Evolutionary conservation across 192 early-diverging fungal species (phyloP).

Genomic region (Rhizoclosmatium globosum): DNA sequence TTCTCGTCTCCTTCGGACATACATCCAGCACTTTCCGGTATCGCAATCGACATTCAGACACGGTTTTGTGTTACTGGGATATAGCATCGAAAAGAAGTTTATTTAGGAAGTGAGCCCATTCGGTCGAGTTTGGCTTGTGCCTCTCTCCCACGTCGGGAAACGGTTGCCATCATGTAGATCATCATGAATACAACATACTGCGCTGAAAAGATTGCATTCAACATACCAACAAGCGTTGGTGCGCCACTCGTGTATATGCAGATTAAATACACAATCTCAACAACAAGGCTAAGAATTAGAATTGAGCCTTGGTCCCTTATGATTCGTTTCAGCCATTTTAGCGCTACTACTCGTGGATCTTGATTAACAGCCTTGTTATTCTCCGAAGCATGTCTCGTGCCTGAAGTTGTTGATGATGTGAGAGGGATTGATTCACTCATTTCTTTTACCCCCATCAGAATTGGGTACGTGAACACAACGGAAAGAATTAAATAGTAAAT

Average conservation of each 20-base stretch:
- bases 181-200: not conserved
- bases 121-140: too few relatives aligned
- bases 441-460: not conserved
- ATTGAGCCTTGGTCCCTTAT: not conserved
- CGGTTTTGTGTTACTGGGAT: too few relatives aligned
- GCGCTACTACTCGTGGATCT: not conserved
- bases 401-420: not conserved
- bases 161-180: not conserved
- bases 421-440: not conserved
- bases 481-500: not conserved
- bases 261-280: not conserved
- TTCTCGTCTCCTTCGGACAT: not conserved
- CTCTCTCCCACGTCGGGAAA: too few relatives aligned
- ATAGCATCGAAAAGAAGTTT: too few relatives aligned
- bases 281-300: not conserved
- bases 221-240: not conserved
- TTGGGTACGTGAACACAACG: not conserved
- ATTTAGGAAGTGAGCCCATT: too few relatives aligned
- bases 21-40: not conserved
- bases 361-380: too few relatives aligned
- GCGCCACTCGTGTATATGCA: not conserved
- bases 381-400: too few relatives aligned
- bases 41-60: too few relatives aligned
- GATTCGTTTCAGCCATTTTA: not conserved
- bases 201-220: not conserved